phyloP scores from a whole-genome alignment of 2,329 filamentous ascomycete species.

The Raffaelea arxii region DNA sequence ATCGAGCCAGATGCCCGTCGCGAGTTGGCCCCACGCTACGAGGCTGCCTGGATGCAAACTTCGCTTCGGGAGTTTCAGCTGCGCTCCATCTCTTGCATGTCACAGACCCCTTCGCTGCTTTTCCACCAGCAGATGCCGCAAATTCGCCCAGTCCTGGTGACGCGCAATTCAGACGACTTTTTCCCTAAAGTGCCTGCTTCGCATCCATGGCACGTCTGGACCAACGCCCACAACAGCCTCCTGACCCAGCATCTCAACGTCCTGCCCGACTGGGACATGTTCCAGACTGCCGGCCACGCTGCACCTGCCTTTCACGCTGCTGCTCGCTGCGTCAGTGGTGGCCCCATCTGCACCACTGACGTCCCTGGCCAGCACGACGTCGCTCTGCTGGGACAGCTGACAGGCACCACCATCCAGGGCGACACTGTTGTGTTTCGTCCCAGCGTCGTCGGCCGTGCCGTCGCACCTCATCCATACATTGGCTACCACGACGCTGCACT shows the following conservation, averaged over 20 bases:
- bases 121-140: constrained; percentile 74
- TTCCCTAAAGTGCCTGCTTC: constrained; percentile 73
- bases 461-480: constrained; percentile 65
- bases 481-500: constrained; percentile 64
- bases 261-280: constrained; percentile 74
- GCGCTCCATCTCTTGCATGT: constrained; percentile 89
- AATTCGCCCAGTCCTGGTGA: constrained; percentile 62
- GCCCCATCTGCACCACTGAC: constrained; percentile 92
- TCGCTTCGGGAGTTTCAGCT: constrained; percentile 68
- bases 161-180: constrained; percentile 87
- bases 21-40: constrained; percentile 63
- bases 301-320: constrained; percentile 84
- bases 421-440: constrained; percentile 76
- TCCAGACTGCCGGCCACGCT: constrained; percentile 51
- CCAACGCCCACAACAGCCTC: constrained; percentile 82
- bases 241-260: constrained; percentile 78
- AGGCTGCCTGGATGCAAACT: constrained; percentile 77
- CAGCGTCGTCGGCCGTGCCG: constrained; percentile 60
- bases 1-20: constrained; percentile 59
- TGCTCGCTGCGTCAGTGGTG: constrained; percentile 79
- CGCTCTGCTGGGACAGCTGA: constrained; percentile 69
- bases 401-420: constrained; percentile 59
- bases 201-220: constrained; percentile 92
- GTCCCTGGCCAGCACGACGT: constrained; percentile 73
- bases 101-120: constrained; percentile 73